Base-by-base conservation (phyloP, 805 yeast species). In the Aciculoconidium aculeatum region DNA sequence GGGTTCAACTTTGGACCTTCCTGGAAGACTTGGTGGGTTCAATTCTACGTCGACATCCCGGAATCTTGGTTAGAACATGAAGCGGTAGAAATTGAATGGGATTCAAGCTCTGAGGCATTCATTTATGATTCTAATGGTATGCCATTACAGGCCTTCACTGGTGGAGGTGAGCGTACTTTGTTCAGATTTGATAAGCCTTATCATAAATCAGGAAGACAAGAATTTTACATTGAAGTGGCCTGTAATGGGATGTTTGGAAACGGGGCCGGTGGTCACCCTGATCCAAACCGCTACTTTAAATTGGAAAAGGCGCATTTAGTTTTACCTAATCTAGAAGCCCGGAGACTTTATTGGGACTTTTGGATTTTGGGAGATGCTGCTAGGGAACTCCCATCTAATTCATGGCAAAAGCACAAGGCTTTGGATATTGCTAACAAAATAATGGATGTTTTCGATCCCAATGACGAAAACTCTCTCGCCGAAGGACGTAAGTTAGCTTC, bases 1-100 rank as follows among this genome's bases (percentile, higher is more conserved):
- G 94, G 92, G 13, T 79, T 83, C 42, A 58, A 66, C 6, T 86
- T 83, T 52, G 96, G 97, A 0, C 98, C 98, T 3, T 81, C 94
- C 9, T 90, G 98, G 98, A 80, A 90, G 35, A 82, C 97, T 1
- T 94, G 86, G 40, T 90, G 98, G 98, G 86, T 92, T 57, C 72
- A 75, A 42, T 59, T 90, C 12, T 57, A 67, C 9, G 56, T 84
- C 34, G 60, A 63, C n/a, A 61, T 90, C 4, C 95, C 95, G 0
- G 41, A 61, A 10, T 51, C 65, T 3, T 79, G 84, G 83, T 26
- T 64, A 11, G 41, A 58, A 7, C 64, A 67, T 10, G 75, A 72
- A 21, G 67, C 65, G 34, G 68, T 85, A 21, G 60, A 80, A 31
- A 72, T 84, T 35, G 79, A 85, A 39, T 88, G 94, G 85, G 94